phyloP scores from a whole-genome alignment of 2,329 filamentous ascomycete species.

The Immersiporthe knoxdaviesiana region DNA sequence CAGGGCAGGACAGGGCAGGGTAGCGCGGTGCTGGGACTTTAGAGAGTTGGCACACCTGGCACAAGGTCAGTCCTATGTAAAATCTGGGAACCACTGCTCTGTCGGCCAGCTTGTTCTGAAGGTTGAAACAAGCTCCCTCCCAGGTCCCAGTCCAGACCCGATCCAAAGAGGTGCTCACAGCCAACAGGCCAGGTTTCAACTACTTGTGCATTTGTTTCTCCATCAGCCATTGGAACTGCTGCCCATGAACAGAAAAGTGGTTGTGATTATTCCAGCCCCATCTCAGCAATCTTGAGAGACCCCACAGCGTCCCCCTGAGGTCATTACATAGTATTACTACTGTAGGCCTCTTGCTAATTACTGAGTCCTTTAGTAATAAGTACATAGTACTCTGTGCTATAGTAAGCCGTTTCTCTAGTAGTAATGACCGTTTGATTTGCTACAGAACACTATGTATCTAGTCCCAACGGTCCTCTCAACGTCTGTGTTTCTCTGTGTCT shows the following conservation, averaged over 20 bases:
- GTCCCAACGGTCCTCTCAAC: background rate
- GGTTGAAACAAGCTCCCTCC: conserved; percentile 1
- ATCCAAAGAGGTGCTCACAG: background rate
- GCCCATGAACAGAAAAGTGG: background rate
- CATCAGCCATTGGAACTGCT: background rate
- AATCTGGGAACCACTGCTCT: background rate
- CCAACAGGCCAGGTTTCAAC: conserved; percentile 26
- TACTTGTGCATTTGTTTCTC: conserved; percentile 1
- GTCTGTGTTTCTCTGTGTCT: background rate
- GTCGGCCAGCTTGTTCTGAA: background rate
- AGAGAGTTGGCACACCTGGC: background rate
- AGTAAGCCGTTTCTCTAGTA: background rate
- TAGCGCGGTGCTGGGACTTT: background rate
- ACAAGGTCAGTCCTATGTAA: no score
- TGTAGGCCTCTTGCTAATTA: background rate
- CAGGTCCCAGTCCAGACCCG: background rate
- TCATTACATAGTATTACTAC: conserved; percentile 15
- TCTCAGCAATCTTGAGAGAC: conserved; percentile 16
- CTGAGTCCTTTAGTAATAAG: background rate
- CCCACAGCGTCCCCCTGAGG: conserved; percentile 20
- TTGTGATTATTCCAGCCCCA: conserved; percentile 21
- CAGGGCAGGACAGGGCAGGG: no score
- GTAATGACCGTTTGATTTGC: background rate
- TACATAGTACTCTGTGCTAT: background rate
- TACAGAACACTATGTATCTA: background rate